A percentile compares a stretch with the other conserved stretches of the same genome.
Evolutionary conservation across 2,329 filamentous ascomycete species (phyloP).

Genomic region (Xylaria sp.): DNA sequence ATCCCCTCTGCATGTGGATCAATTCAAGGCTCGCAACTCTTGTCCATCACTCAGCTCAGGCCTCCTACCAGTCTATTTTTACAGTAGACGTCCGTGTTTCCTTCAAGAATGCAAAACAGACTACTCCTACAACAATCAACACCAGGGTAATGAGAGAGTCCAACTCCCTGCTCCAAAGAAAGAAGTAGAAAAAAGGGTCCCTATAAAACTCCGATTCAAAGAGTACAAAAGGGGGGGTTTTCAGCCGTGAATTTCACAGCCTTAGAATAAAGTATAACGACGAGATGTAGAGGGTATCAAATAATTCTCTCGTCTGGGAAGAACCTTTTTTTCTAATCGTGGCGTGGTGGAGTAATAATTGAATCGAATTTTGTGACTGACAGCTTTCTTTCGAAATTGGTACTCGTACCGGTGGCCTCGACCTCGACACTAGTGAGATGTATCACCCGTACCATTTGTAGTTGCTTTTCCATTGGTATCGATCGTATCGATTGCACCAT

Average conservation of each 20-base stretch:
- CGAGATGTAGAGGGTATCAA: slow-evolving; percentile 37
- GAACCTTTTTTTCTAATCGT: slow-evolving; percentile 10
- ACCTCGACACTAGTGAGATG: slow-evolving; percentile 32
- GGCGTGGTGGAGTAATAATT: background rate
- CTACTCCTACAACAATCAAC: slow-evolving; percentile 32
- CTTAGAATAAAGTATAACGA: slow-evolving; percentile 24
- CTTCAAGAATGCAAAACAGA: slow-evolving; percentile 17
- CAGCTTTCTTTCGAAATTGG: slow-evolving; percentile 23
- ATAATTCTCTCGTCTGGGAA: slow-evolving; percentile 29
- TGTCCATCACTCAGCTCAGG: slow-evolving; percentile 9
- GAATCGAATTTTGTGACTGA: slow-evolving; percentile 19
- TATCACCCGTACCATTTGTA: slow-evolving; percentile 16
- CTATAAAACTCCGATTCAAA: slow-evolving; percentile 18
- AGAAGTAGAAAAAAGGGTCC: slow-evolving; percentile 1
- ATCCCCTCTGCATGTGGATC: background rate
- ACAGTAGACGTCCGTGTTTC: slow-evolving; percentile 14
- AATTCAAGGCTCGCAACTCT: slow-evolving; percentile 8
- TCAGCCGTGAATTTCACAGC: background rate
- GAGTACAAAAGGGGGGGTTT: slow-evolving; percentile 10
- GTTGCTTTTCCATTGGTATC: slow-evolving; percentile 8
- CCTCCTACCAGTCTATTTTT: slow-evolving; percentile 11
- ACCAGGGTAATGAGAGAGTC: slow-evolving; percentile 8
- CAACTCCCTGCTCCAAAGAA: slow-evolving; percentile 5
- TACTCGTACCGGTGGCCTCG: slow-evolving; percentile 16
- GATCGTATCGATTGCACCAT: background rate